Evolutionary conservation across 1,139 yeast genomes (phyloP).

Genomic region (Geotrichum europaeum): DNA sequence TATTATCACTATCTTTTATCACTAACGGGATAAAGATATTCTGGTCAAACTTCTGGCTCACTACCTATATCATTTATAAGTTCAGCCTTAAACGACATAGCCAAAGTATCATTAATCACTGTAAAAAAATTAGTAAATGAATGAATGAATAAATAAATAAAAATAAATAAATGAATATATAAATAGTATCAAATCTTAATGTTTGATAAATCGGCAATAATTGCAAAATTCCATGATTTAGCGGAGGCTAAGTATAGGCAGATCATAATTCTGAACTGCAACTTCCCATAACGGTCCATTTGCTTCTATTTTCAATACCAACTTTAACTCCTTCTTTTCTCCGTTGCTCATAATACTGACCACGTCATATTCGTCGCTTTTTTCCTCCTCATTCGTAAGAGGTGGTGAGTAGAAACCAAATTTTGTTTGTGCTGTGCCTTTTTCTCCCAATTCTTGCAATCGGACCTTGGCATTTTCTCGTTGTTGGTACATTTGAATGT

Average conservation of each 20-base stretch:
- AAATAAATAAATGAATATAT: neutral
- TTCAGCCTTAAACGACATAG: too few species aligned
- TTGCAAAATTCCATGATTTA: neutral
- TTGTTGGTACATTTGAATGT: neutral
- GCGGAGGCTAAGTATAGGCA: neutral
- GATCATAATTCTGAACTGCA: neutral
- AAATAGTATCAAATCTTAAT: too few species aligned
- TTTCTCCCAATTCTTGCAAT: neutral
- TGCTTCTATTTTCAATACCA: neutral
- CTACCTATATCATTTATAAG: too few species aligned
- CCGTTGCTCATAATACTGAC: neutral
- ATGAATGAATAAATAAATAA: neutral
- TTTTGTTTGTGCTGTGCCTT: neutral
- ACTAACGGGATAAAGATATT: too few species aligned
- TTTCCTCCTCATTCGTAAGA: neutral
- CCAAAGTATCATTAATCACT: neutral
- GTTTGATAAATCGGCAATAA: neutral
- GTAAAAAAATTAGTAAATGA: neutral
- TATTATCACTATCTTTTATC: too few species aligned
- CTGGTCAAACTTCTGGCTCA: too few species aligned
- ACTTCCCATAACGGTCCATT: neutral
- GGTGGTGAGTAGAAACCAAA: neutral
- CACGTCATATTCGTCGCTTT: neutral
- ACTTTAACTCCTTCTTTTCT: neutral
- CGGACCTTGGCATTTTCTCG: neutral